Evolutionary conservation across 2,329 filamentous ascomycete genomes (phyloP), one percentile per base, ranked within the genome.

Genomic region (Penicillium verrucosum): DNA sequence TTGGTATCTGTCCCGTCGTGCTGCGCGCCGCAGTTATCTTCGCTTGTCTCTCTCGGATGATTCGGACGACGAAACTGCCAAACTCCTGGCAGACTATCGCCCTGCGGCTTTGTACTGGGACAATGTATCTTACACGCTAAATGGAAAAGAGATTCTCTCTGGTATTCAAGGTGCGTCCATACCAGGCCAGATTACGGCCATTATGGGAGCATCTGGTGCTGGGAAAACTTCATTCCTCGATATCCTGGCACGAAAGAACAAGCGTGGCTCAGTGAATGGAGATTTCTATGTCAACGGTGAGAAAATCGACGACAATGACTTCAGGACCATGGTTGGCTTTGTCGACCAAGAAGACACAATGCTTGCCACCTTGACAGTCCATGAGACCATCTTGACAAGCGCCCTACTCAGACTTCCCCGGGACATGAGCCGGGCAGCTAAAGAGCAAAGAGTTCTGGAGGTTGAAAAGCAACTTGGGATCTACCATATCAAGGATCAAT

Each of bases 321-420:
- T 94, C 77, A 90, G 89, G 70, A 92, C 86, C 60, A 91, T 97
- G 50, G 89, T 97, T 62, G 94, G 95, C 23, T 99, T 97, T 67
- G 94, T 99, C 40, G 94, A 99, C 67, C 94, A 99, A 76, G 94
- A 99, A 70, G 94, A 99, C 70, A 96, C 93, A 5, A 93, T 99
- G 87, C 81, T 99, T 42, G 88, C 94, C 0, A 99, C 94, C 0
- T 80, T 99, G 64, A 99, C 94, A 0, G 94, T 99, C 9, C 94
- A 99, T 73, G 94, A 99, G 75, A 99, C 94, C 0, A 99, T 99
- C 60, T 80, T 97, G 61, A 97, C 90, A 66, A 97, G 93, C 68
- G 94, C 94, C 27, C 79, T 97, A 18, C 84, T 99, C 47, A 87
- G 95, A 65, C 82, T 99, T n/a, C 94, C 94, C 4, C 87, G 87